Conservation (phyloP, 441 rosid species). For the Adansonia grandidieri region DNA sequence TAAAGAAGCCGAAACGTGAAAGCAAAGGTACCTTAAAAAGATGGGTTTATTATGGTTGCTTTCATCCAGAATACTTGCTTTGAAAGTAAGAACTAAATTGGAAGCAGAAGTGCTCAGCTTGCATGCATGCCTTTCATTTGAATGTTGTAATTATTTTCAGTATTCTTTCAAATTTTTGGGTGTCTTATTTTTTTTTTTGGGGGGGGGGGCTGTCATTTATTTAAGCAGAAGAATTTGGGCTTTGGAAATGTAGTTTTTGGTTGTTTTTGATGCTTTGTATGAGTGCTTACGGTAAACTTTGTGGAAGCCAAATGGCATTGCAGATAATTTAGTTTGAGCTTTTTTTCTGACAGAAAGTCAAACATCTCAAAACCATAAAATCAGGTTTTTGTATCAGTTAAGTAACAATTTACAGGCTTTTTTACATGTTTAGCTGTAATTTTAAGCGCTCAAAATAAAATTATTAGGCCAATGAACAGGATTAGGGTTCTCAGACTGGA, state of each 20-base stretch:
- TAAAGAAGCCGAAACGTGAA: constrained; percentile 47
- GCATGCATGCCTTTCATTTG: not conserved
- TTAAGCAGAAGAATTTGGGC: constrained; percentile 8
- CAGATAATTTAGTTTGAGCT: not conserved
- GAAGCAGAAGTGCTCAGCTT: not conserved
- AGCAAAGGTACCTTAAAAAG: not conserved
- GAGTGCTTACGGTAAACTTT: constrained; percentile 1
- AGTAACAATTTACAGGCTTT: not conserved
- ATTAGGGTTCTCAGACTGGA: too few species aligned
- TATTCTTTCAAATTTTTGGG: not conserved
- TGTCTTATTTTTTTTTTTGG: not conserved
- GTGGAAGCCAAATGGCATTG: constrained; percentile 5
- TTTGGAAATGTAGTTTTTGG: constrained; percentile 20
- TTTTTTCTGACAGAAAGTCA: not conserved
- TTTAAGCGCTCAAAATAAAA: not conserved
- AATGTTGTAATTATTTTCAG: constrained; percentile 28
- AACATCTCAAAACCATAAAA: not conserved
- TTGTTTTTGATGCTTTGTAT: constrained; percentile 24
- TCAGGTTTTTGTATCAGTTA: not conserved
- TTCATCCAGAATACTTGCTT: constrained; percentile 14
- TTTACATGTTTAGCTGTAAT: not conserved
- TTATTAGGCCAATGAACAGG: too few species aligned
- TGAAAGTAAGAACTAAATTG: not conserved
- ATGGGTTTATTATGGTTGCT: not conserved
- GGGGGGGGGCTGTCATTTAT: not conserved